phyloP scores from a whole-genome alignment of 345 rosid genomes.

The Isatis tinctoria region DNA sequence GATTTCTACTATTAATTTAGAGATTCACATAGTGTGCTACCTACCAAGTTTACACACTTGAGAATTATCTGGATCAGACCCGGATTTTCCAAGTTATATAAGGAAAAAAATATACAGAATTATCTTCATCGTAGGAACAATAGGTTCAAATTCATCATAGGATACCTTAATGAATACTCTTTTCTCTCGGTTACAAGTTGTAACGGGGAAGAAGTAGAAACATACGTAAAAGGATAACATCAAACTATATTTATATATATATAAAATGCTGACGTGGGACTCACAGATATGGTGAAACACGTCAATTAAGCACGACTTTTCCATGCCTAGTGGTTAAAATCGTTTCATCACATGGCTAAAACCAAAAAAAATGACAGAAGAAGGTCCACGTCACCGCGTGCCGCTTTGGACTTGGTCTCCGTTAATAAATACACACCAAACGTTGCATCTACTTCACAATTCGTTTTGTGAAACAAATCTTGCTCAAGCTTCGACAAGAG shows the following conservation, averaged over 20 bases:
- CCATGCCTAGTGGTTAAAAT: background rate
- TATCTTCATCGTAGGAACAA: background rate
- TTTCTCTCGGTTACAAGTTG: constrained; percentile 6
- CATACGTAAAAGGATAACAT: constrained; percentile 17
- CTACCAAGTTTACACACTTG: background rate
- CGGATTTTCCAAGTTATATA: background rate
- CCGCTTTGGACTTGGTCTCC: constrained; percentile 21
- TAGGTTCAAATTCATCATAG: background rate
- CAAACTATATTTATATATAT: background rate
- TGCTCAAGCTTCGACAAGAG: background rate
- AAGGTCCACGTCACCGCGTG: constrained; percentile 16
- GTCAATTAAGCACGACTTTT: constrained; percentile 17
- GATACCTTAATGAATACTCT: background rate
- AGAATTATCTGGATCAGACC: background rate
- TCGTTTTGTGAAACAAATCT: background rate
- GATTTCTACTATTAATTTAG: background rate
- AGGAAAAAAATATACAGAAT: background rate
- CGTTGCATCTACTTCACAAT: background rate
- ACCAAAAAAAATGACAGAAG: background rate
- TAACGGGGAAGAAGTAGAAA: background rate
- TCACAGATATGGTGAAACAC: constrained; percentile 4
- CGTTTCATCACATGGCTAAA: constrained; percentile 16
- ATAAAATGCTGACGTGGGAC: constrained; percentile 11
- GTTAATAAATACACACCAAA: background rate
- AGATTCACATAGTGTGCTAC: background rate